Evolutionary conservation across 2,329 filamentous ascomycete species (phyloP).

Genomic region (Penicillium sp.): DNA sequence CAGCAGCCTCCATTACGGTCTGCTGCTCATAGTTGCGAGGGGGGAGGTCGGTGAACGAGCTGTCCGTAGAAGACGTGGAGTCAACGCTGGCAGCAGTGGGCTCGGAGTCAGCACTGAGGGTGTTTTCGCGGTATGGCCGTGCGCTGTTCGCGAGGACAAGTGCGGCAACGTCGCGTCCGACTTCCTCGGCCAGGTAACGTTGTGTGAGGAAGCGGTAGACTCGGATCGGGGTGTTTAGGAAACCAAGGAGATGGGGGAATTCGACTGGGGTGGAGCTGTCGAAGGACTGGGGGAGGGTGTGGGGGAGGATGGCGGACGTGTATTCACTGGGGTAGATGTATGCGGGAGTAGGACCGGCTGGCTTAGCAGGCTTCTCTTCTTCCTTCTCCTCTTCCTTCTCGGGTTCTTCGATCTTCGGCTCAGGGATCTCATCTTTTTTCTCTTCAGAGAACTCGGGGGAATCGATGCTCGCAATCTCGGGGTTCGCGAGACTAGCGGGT

Average conservation of each 20-base stretch:
- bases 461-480: constrained; percentile 11
- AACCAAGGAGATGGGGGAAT: constrained; percentile 88
- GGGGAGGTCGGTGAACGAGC: constrained; percentile 27
- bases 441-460: constrained; percentile 16
- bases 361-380: constrained; percentile 47
- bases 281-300: constrained; percentile 66
- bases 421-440: constrained; percentile 25
- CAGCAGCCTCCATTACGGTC: constrained; percentile 65
- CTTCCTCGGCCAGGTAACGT: constrained; percentile 77
- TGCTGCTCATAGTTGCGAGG: constrained; percentile 60
- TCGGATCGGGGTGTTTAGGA: constrained; percentile 82
- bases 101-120: constrained; percentile 24
- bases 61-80: constrained; percentile 43
- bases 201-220: constrained; percentile 83
- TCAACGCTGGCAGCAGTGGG: constrained; percentile 14
- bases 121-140: constrained; percentile 40
- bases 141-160: constrained; percentile 63
- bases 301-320: constrained; percentile 60
- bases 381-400: constrained; percentile 38
- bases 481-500: constrained; percentile 16
- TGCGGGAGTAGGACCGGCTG: constrained; percentile 62
- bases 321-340: constrained; percentile 76
- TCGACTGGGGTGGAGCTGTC: constrained; percentile 69
- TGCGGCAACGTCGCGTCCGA: constrained; percentile 83
- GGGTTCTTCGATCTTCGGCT: constrained; percentile 50